Percentiles rank a stretch among this genome's conserved stretches.
These are phyloP conservation scores for Rubroboletus pulcherrimus DNA, from an alignment of 768 basidiomycete genomes.

Conservation along the genomic window DNA sequence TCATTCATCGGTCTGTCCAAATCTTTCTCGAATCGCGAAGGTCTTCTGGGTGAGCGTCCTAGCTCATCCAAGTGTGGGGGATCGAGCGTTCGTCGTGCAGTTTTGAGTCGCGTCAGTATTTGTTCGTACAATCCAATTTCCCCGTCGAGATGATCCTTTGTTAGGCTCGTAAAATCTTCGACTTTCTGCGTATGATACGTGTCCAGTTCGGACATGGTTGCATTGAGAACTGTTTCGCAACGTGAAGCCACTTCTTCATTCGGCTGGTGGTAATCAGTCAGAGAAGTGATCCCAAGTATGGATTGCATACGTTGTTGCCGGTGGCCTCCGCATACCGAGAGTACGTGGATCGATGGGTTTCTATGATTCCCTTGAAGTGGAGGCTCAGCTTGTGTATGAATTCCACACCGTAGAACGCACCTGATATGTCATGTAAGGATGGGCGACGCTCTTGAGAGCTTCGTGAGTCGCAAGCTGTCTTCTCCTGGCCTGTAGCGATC, in stretches of 20 bases:
- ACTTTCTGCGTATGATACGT: slow-evolving; percentile 70
- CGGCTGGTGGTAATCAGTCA: slow-evolving; percentile 35
- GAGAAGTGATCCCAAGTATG: background rate
- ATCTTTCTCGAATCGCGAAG: slow-evolving; percentile 76
- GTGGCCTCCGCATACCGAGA: slow-evolving; percentile 58
- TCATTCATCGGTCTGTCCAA: slow-evolving; percentile 51
- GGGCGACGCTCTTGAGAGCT: slow-evolving; percentile 67
- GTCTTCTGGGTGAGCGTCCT: slow-evolving; percentile 48
- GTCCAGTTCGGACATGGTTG: slow-evolving; percentile 86
- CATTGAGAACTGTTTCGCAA: slow-evolving; percentile 85
- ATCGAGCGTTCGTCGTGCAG: slow-evolving; percentile 55
- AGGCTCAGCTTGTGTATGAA: background rate
- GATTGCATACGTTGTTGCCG: slow-evolving; percentile 25
- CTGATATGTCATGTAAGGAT: slow-evolving; percentile 70
- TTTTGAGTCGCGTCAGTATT: slow-evolving; percentile 54
- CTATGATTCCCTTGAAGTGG: slow-evolving; percentile 53
- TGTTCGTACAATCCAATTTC: slow-evolving; percentile 77
- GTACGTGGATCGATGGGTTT: slow-evolving; percentile 71
- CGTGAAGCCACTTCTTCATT: slow-evolving; percentile 66
- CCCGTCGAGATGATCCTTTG: slow-evolving; percentile 70
- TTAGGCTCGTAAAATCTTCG: slow-evolving; percentile 60
- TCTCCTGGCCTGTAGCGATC: slow-evolving; percentile 54
- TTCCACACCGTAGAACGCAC: slow-evolving; percentile 32
- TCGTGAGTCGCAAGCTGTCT: slow-evolving; percentile 76
- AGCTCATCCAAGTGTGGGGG: slow-evolving; percentile 45